Conservation (phyloP, 1,284 basidiomycete species). For the Boletus calvinii region DNA sequence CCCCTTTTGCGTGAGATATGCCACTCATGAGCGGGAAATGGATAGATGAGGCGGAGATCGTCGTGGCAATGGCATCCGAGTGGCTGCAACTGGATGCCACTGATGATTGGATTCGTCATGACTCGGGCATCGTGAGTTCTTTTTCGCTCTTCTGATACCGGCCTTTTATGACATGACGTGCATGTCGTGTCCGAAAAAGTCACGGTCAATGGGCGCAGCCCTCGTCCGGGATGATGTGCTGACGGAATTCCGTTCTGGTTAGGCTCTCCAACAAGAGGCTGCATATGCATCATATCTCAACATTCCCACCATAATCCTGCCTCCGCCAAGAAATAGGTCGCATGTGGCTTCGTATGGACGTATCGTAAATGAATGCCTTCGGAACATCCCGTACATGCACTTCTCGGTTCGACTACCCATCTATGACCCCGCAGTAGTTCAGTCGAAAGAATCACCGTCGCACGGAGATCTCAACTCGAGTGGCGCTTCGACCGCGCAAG, state of each 20-base stretch:
- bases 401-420: conserved; percentile 84
- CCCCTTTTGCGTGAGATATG: conserved; percentile 21
- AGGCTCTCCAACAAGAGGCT: conserved; percentile 94
- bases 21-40: conserved; percentile 16
- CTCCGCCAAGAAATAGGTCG: conserved; percentile 84
- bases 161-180: conserved; percentile 9
- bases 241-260: conserved; percentile 9
- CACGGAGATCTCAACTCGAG: conserved; percentile 24
- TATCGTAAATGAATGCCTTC: conserved; percentile 78
- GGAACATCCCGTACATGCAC: conserved; percentile 66
- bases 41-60: conserved; percentile 80
- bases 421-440: conserved; percentile 68
- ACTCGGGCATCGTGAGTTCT: conserved; percentile 85
- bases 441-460: conserved; percentile 34
- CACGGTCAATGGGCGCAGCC: conserved; percentile 29
- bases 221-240: conserved; percentile 14
- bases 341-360: conserved; percentile 92
- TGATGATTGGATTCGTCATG: conserved; percentile 94
- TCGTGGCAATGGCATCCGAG: conserved; percentile 80
- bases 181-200: conserved; percentile 21
- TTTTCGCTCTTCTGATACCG: conserved; percentile 19
- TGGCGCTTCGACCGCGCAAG: conserved; percentile 24
- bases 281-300: conserved; percentile 93
- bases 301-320: conserved; percentile 82
- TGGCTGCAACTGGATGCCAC: conserved; percentile 95